Base-by-base conservation (phyloP, 2,329 filamentous ascomycete genomes). In the Aspergillus sergii region DNA sequence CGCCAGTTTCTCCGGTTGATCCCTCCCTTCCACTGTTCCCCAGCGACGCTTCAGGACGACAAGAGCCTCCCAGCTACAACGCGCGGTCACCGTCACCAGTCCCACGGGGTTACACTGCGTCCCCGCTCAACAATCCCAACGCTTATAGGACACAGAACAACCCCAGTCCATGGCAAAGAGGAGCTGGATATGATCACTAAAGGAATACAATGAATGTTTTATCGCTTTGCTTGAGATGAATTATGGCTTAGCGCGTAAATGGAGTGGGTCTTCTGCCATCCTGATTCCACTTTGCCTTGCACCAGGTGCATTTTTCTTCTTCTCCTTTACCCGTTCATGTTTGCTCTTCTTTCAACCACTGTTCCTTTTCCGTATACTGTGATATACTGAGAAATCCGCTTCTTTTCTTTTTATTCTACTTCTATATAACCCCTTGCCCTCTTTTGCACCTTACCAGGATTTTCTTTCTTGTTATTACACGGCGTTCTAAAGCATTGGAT, bases 101-200 rank as follows among this genome's bases (percentile, higher is more conserved):
- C 54, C 68, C 72, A 50, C 69, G 76, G 66, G 70, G 71, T 62
- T 73, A 72, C 59, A 74, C 70, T 54, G 71, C 74, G 23, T 73
- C 74, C 12, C 76, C 77, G 1, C 69, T 76, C 58, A 65, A 64
- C 43, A 75, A 75, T 34, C 69, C 73, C 21, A 73, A 76, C 32
- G 71, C 75, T 55, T 82, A 79, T 70, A 76, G 83, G 65, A 70
- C 79, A 66, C 80, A 83, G 68, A 84, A 86, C 71, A 87, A 82
- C 72, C 75, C 83, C 43, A 88, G 85, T 77, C 86, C 87, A 59
- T 89, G 87, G 87, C 87, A 89, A 77, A 78, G 87, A 73, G 87
- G 87, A 50, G 87, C 87, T 36, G 87, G 87, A 51, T 89, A 89
- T 70, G 87, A 89, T 64, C 84, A 85, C 74, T 85, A 78, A 77